Base-by-base conservation (phyloP, 2,329 filamentous ascomycete species). In the Pseudonectria buxi region DNA sequence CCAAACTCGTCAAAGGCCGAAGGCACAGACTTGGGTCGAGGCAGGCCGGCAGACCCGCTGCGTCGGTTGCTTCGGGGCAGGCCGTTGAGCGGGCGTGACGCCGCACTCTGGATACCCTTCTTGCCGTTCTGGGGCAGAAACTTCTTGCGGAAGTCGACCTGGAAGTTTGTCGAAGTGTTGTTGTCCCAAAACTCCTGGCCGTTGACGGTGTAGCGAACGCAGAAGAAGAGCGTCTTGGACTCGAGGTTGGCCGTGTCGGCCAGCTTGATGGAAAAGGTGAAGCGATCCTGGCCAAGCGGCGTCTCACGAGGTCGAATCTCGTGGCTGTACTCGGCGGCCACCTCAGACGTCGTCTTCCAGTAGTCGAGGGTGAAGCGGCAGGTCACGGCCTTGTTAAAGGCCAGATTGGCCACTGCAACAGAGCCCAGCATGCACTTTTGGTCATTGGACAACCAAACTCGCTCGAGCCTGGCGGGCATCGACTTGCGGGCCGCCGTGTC, bases 341-440 rank as follows among this genome's bases (percentile, higher is more conserved):
- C 84, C 58, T 98, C 92, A 1, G 92, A 98, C 0, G 89, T 94
- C 0, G 92, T 98, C 72, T 94, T 95, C 92, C 92, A 98, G 65
- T 94, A 92, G 61, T 98, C 92, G 30, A 95, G 74, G 0, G 92
- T 98, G 61, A 98, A 98, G 33, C 92, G 80, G 59, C 87, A 90
- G n/a, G 83, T 79, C 35, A 98, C 86, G 6, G 72, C 62, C 64
- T 98, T 98, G 35, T 89, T 76, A 64, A 94, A 98, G 0, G 88
- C 78, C 28, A 96, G 63, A 61, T 98, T 98, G 56, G 83, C 80
- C 14, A 94, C 89, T 7, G 80, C 84, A 34, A 95, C 75, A 13
- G 80, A 84, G 10, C 92, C 92, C 33, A 95, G 72, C 46, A 98
- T 65, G 2, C 75, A 85, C 64, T 90, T 90, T 54, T 94, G 88